Evolutionary conservation across 768 basidiomycete species (phyloP), one percentile per base, ranked within the genome.

Genomic region (Panaeolus papilionaceus): DNA sequence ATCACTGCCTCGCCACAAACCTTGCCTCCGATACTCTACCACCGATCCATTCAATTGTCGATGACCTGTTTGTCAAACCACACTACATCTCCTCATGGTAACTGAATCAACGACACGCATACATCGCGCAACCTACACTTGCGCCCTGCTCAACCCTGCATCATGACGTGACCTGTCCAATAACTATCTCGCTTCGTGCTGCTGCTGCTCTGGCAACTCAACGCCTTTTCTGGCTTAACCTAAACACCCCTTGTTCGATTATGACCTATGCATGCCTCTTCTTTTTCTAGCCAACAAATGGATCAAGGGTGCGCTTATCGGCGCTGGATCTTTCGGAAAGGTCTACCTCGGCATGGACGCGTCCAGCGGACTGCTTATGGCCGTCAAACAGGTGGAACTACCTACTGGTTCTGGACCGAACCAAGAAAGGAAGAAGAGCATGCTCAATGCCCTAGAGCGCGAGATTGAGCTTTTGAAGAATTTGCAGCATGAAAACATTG

Each of bases 261-360:
- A 16, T 16, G 14, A 14, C 54, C 8, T 28, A 6, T 4, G 16
- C 28, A 58, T 12, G 16, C 28, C 14, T 28, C 3, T 28, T 12
- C 33, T 10, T 3, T 70, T 37, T 73, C 71, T 76, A 87, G 94
- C 89, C 45, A 93, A 92, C 75, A 98, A 97, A 78, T 98, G 96
- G 96, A 95, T 96, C 80, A 96, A 96, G 72, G 96, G 95, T 61
- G 96, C 96, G 10, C 86, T 98, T 71, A 97, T 98, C 70, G 95
- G 96, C 69, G 92, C 95, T 54, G 95, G 95, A 3, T 97, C 96
- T 0, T 97, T 97, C 74, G 95, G 96, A 63, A 94, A 95, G 75
- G 95, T 98, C 44, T 98, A 95, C 78, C 89, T 98, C 10, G 95
- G 95, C 39, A 95, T 98, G 94, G 96, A 96, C 78, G 93, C 95